phyloP scores from a whole-genome alignment of 2,329 filamentous ascomycete species.

The Neofusicoccum umdonicola region DNA sequence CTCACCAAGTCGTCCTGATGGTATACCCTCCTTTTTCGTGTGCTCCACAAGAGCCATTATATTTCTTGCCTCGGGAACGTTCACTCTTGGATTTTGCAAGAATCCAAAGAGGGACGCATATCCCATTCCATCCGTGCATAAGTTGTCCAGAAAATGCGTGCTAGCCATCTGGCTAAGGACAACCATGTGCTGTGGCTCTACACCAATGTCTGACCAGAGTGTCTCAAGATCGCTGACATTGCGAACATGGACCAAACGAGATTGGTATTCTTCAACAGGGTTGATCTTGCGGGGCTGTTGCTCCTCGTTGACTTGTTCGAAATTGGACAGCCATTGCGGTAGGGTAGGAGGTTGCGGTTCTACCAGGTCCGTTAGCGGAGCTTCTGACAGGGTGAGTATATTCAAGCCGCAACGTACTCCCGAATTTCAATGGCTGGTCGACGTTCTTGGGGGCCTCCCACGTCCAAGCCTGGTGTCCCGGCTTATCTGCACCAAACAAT shows the following conservation, averaged over 20 bases:
- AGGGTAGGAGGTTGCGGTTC: not conserved
- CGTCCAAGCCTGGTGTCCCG: not conserved
- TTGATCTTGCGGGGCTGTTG: not conserved
- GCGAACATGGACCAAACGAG: not conserved
- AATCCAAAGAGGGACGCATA: not conserved
- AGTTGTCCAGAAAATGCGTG: constrained; percentile 5
- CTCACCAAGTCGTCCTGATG: not conserved
- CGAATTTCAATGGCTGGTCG: not conserved
- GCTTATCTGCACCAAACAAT: constrained; percentile 7
- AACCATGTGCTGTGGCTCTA: not conserved
- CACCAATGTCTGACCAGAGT: not conserved
- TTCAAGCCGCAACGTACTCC: not conserved
- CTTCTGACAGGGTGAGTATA: no score
- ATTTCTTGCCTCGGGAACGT: not conserved
- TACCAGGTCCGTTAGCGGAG: not conserved
- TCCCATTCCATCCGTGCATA: not conserved
- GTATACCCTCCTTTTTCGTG: not conserved
- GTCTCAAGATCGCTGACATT: not conserved
- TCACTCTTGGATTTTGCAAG: not conserved
- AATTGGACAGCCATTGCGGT: constrained; percentile 2
- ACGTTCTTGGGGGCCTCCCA: constrained; percentile 6
- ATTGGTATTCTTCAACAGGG: not conserved
- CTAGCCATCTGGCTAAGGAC: constrained; percentile 8
- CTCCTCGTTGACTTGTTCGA: not conserved
- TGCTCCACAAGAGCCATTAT: not conserved